Evolutionary conservation across 805 yeast species (phyloP).

Genomic region (Candida nemodendra): DNA sequence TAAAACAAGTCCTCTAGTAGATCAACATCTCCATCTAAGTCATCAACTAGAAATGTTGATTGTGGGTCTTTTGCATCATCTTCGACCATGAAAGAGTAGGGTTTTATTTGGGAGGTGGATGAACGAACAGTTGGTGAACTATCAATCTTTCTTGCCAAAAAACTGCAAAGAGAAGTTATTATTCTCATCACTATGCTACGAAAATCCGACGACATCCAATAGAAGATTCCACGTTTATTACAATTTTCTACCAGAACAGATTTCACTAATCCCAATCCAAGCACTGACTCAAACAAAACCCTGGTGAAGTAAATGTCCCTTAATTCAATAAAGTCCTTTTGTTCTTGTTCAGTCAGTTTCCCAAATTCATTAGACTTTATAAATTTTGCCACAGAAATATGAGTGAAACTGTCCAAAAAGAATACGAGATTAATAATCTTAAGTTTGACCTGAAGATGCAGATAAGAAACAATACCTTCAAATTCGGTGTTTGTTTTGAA

Average conservation of each 20-base stretch:
- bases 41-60: conserved; percentile 15
- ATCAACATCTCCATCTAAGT: conserved; percentile 14
- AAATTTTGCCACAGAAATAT: conserved; percentile 9
- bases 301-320: conserved; percentile 19
- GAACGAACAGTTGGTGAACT: neutral
- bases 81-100: neutral
- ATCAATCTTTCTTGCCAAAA: conserved; percentile 12
- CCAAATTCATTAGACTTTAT: conserved; percentile 13
- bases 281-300: conserved; percentile 15
- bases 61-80: neutral
- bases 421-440: conserved; percentile 20
- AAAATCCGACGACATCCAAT: conserved; percentile 25
- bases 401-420: conserved; percentile 21
- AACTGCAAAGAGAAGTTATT: conserved; percentile 14
- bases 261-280: conserved; percentile 21
- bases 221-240: conserved; percentile 6
- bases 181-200: conserved; percentile 22
- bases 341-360: conserved; percentile 4
- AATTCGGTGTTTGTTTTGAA: conserved; percentile 3
- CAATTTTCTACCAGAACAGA: conserved; percentile 12
- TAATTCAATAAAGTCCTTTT: conserved; percentile 6
- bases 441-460: conserved; percentile 11
- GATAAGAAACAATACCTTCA: neutral
- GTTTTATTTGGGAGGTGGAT: neutral
- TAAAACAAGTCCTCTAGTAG: conserved; percentile 15